A percentile compares a stretch with the other conserved stretches of the same genome.
Evolutionary conservation across 495 filamentous ascomycete genomes (phyloP).

Genomic region (Podospora pseudopauciseta): DNA sequence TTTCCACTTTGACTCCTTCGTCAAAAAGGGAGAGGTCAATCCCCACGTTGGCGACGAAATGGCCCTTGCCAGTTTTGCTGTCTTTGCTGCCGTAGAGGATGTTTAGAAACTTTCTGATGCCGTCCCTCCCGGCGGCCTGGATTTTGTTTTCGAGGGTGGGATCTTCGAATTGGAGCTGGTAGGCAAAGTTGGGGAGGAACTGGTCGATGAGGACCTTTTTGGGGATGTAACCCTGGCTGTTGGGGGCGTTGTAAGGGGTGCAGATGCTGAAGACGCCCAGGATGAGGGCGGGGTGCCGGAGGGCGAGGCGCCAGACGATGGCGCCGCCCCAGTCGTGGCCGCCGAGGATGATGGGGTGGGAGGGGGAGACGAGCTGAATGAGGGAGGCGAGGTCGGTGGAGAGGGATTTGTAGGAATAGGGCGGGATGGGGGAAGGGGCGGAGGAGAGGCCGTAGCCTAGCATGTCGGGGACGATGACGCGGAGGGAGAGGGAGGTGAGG

Average conservation of each 20-base stretch:
- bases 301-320: constrained; percentile 58
- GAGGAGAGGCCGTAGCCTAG: constrained; percentile 73
- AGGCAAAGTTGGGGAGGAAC: constrained; percentile 67
- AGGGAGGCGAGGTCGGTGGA: constrained; percentile 56
- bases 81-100: constrained; percentile 64
- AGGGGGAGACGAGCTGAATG: background rate
- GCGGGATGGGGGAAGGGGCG: constrained; percentile 42
- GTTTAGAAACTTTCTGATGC: constrained; percentile 64
- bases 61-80: constrained; percentile 48
- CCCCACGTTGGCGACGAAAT: constrained; percentile 55
- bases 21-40: constrained; percentile 47
- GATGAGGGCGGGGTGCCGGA: constrained; percentile 69
- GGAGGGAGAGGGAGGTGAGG: constrained; percentile 58
- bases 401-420: constrained; percentile 63
- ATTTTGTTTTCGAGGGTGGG: constrained; percentile 61
- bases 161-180: constrained; percentile 75
- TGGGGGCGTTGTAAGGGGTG: constrained; percentile 63
- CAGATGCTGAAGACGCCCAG: constrained; percentile 72
- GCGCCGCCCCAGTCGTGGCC: constrained; percentile 74
- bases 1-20: constrained; percentile 41
- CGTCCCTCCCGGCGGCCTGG: constrained; percentile 38
- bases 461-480: constrained; percentile 42
- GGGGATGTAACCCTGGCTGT: constrained; percentile 37
- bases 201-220: constrained; percentile 54
- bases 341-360: constrained; percentile 59